A percentile compares a stretch with the other conserved stretches of the same genome.
These are phyloP conservation scores for Barnettozyma populi DNA, from an alignment of 805 yeast genomes.

Conservation along the genomic window DNA sequence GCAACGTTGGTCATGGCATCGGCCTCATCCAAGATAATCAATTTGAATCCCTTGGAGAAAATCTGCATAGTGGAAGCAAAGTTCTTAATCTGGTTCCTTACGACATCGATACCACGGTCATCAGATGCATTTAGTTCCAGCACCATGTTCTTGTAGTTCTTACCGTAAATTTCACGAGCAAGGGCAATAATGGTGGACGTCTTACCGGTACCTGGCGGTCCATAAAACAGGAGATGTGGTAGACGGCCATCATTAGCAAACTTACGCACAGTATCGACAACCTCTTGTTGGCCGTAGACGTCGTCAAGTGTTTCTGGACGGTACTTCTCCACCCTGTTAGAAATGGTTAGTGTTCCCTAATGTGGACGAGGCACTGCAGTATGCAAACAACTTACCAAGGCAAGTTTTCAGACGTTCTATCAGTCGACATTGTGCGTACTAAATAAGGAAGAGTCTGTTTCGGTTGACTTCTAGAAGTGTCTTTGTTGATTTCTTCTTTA, in stretches of 20 bases:
- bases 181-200: conserved; percentile 85
- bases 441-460: neutral
- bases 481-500: neutral
- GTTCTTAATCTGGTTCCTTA: conserved; percentile 93
- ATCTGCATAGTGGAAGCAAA: conserved; percentile 96
- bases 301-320: conserved; percentile 82
- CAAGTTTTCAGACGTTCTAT: conserved; percentile 24
- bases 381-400: conserved; percentile 21
- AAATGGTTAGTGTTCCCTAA: conserved; percentile 1
- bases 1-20: conserved; percentile 91
- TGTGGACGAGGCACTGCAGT: neutral
- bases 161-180: conserved; percentile 84
- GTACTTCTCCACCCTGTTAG: conserved; percentile 82
- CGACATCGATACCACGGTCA: conserved; percentile 96
- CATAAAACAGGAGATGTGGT: conserved; percentile 91
- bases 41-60: conserved; percentile 77
- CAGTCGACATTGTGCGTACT: conserved; percentile 14
- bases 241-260: conserved; percentile 78
- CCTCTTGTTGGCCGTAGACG: conserved; percentile 86
- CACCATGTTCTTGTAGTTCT: conserved; percentile 79
- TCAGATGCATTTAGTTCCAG: conserved; percentile 94
- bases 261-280: conserved; percentile 76
- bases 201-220: conserved; percentile 94
- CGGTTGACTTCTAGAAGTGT: neutral
- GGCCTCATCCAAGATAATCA: conserved; percentile 92